Evolutionary conservation across 129 eudicot species (phyloP), one percentile per base, ranked within the genome.

Genomic region (carrot (Daucus carota)): DNA sequence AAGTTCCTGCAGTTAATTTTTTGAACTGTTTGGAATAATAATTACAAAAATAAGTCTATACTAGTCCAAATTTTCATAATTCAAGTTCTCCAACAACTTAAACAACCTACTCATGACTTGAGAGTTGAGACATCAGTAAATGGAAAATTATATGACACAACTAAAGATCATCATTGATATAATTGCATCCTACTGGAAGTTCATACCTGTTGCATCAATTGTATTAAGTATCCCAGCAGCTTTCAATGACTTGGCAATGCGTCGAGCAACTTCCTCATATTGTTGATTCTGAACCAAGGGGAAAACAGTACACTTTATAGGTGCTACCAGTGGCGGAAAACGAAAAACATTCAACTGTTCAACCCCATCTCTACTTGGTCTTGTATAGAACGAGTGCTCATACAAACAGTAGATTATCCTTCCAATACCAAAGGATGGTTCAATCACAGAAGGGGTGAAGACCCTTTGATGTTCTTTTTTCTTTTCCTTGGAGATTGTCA

Each of bases 361-460:
- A 26, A 84, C 88, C 11, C 93, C 90, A 63, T 78, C 90, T 84
- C 57, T 88, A 76, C 90, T 80, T 24, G 93, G 71, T 42, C 93
- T 83, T 5, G 90, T 83, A 54, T 86, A 86, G 82, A 88, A 88
- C 38, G 82, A 86, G 80, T 88, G 93, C 80, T 88, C 93, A n/a
- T 84, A 88, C 28, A 88, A 86, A 54, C 90, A 88, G 59, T 88
- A 88, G 48, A 88, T 88, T 36, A 88, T 88, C 73, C 93, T 84
- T 32, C 93, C 93, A 70, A 88, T 86, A 48, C 92, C 92, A 80
- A 88, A 88, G 60, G 92, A 88, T 43, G 92, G 92, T 77, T 88
- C 92, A 57, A 88, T 81, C 31, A 88, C 92, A 26, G 92, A 85
- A 6, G 92, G 92, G 0, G 86, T 85, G 77, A 88, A 88, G 36